A percentile compares a stretch with the other conserved stretches of the same genome.
These are phyloP conservation scores for Magnusiomyces tetraspermus DNA, from an alignment of 1,139 yeast species.

Conservation along the genomic window DNA sequence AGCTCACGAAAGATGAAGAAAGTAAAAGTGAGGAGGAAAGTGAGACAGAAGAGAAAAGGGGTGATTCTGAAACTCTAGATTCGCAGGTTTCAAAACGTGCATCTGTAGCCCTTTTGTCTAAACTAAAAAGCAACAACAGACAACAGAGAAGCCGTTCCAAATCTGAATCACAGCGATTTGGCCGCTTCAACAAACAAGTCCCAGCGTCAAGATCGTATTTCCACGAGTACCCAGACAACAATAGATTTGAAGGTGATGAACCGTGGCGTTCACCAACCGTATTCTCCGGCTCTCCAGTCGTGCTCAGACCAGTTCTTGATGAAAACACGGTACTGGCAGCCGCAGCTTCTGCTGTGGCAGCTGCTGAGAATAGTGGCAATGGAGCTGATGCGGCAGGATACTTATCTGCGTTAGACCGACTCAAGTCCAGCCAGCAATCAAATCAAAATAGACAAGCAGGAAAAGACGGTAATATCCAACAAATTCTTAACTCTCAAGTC, in stretches of 20 bases:
- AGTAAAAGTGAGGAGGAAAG: background rate
- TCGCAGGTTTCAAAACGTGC: background rate
- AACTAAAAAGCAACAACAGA: background rate
- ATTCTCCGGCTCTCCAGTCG: constrained; percentile 12
- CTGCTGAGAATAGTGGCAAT: background rate
- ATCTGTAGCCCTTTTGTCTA: background rate
- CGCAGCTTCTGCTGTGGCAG: constrained; percentile 4
- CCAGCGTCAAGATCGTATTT: constrained; percentile 21
- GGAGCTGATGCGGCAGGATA: background rate
- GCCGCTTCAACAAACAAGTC: constrained; percentile 6
- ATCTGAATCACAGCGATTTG: constrained; percentile 9
- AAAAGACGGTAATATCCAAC: too few relatives aligned
- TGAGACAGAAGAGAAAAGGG: too few relatives aligned
- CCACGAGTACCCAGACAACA: constrained; percentile 25
- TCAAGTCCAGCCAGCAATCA: background rate
- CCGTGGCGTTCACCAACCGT: constrained; percentile 27
- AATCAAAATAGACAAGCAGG: background rate
- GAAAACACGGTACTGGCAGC: background rate
- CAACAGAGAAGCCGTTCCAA: background rate
- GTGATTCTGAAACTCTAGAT: background rate
- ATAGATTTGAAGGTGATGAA: constrained; percentile 26
- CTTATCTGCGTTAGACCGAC: background rate
- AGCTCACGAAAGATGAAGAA: too few relatives aligned
- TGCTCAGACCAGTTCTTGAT: background rate
- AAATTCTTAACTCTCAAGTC: constrained; percentile 1